phyloP scores from a whole-genome alignment of 2,329 filamentous ascomycete genomes.

The Epichloe gansuensis region DNA sequence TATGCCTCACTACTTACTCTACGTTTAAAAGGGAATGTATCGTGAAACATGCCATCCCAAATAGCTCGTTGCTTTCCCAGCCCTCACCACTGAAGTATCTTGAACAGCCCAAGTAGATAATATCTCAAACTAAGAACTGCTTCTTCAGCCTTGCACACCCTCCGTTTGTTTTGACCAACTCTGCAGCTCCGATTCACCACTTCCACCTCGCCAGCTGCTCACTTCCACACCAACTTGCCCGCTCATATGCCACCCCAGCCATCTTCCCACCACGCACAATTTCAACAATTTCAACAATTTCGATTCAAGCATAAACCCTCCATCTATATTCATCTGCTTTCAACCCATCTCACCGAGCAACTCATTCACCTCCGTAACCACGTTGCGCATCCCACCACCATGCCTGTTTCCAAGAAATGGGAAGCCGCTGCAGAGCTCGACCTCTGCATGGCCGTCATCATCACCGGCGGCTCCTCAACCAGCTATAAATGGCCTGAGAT shows the following conservation, averaged over 20 bases:
- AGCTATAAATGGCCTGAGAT: constrained; percentile 23
- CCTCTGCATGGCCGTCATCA: constrained; percentile 25
- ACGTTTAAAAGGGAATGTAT: too few relatives aligned
- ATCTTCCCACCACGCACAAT: neutral
- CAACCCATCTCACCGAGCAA: too few relatives aligned
- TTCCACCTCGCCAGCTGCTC: neutral
- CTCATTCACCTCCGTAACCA: neutral
- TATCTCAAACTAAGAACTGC: too few relatives aligned
- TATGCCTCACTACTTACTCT: too few relatives aligned
- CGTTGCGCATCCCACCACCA: constrained; percentile 9
- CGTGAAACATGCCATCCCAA: too few relatives aligned
- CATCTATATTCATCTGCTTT: neutral
- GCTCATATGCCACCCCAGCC: too few relatives aligned
- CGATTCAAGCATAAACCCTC: too few relatives aligned
- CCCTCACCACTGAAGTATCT: too few relatives aligned
- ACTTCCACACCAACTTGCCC: neutral
- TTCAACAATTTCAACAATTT: neutral
- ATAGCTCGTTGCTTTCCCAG: too few relatives aligned
- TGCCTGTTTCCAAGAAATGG: constrained; percentile 25
- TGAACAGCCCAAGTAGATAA: too few relatives aligned
- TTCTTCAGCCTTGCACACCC: too few relatives aligned
- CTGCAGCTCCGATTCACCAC: neutral
- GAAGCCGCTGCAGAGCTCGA: constrained; percentile 23
- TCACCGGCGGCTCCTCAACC: constrained; percentile 11
- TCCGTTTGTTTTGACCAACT: too few relatives aligned